A percentile compares a stretch with the other conserved stretches of the same genome.
phyloP scores from a whole-genome alignment of 768 basidiomycete genomes.

The Infundibulicybe gibba region DNA sequence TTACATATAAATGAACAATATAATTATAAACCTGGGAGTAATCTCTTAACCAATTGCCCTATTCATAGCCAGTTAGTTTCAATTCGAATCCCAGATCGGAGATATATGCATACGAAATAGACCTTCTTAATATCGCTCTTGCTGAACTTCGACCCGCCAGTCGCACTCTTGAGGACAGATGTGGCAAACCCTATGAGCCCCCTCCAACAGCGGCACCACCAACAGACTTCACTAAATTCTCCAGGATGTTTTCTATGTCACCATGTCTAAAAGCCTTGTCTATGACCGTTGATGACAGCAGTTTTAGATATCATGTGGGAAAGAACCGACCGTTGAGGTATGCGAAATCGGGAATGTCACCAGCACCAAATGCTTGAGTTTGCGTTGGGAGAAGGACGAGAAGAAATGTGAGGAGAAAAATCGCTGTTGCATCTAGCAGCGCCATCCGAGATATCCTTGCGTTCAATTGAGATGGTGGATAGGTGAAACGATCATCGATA shows the following conservation, averaged over 20 bases:
- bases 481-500: no score
- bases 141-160: conserved; percentile 56
- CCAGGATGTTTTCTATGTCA: conserved; percentile 69
- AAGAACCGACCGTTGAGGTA: conserved; percentile 51
- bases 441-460: background rate
- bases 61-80: background rate
- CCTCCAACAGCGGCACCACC: conserved; percentile 41
- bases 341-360: conserved; percentile 70
- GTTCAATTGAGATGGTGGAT: background rate
- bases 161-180: conserved; percentile 37
- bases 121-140: conserved; percentile 66
- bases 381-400: conserved; percentile 39
- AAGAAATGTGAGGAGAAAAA: conserved; percentile 31
- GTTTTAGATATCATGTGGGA: background rate
- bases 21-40: conserved; percentile 49
- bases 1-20: conserved; percentile 1
- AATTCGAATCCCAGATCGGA: background rate
- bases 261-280: conserved; percentile 76
- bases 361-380: conserved; percentile 55
- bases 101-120: conserved; percentile 46
- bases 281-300: conserved; percentile 14
- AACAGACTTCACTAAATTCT: conserved; percentile 53
- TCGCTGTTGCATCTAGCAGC: conserved; percentile 14
- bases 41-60: conserved; percentile 72
- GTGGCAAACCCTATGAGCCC: conserved; percentile 49